Evolutionary conservation across 2,329 filamentous ascomycete genomes (phyloP), one percentile per base, ranked within the genome.

Genomic region (Diaporthe sp.): DNA sequence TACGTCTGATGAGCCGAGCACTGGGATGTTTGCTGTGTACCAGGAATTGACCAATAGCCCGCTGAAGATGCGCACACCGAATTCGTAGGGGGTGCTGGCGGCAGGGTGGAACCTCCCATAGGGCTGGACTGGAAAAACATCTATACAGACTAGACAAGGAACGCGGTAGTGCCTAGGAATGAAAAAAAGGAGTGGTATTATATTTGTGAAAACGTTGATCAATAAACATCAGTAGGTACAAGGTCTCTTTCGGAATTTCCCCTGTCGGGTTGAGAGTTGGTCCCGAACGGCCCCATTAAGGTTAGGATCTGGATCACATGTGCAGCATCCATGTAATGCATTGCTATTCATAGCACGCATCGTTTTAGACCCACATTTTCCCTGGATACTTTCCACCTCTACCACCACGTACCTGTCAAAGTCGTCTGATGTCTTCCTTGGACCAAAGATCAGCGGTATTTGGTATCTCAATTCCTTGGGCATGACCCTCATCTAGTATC

Each of bases 21-120:
- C 75, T 1, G 75, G 75, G 1, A 76, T 76, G 73, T 70, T 75
- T 49, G 73, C 75, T 28, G 73, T 76, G 12, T 76, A 76, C 44
- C 73, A 76, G 20, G 70, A 70, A 5, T n/a, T 76, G 47, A 53
- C 47, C 28, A 71, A n/a, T 12, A 20, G 34, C 1, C 37, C 58
- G 7, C 15, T 49, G n/a, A 73, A 57, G 37, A 5, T n/a, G 10
- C 60, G 71, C 5, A 57, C 49, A 12, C 37, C 58, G 22, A 55
- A 39, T 44, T 70, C 55, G 34, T 13, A 2, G 3, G 1, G 13
- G 5, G 4, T 12, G 13, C 31, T 39, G 28, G 15, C 15, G 3
- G 13, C 37, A 20, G 15, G 10, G 15, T 42, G 17, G 15, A 4
- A 8, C n/a, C 13, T 20, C 3, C 1, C 9, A 22, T 2, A 47